Base-by-base conservation (phyloP, 2,329 filamentous ascomycete genomes). In the Aspergillus aculeatus region DNA sequence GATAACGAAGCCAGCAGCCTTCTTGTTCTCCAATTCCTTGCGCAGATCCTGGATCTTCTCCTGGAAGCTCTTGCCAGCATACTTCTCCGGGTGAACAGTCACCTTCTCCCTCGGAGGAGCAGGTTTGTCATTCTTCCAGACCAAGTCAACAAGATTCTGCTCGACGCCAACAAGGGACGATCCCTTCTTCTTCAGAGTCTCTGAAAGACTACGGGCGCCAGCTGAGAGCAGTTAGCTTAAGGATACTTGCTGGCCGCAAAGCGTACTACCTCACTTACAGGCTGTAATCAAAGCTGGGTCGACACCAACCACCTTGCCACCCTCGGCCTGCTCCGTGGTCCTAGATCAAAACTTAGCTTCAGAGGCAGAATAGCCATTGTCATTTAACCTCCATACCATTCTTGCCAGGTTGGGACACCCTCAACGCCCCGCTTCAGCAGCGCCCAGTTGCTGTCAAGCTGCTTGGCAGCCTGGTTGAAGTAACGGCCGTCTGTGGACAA, bases 331-430 rank as follows among this genome's bases (percentile, higher is more conserved):
- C 72, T 95, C 90, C 35, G 90, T 89, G 16, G 85, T 85, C 83
- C 83, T 85, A 69, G 54, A 41, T 54, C 52, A 16, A 35, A 21
- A 41, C 26, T 70, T 59, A 69, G 59, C 58, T 21, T 52, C 24
- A 47, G 31, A 29, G n/a, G 23, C 50, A 16, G 1, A 47, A 21
- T 5, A 19, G 38, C 5, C 53, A 44, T 1, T 44, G 19, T 6
- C 1, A 50, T 63, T 32, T 55, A 41, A 23, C 31, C 54, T 6
- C 16, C 69, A 58, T 88, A 87, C 95, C 95, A 99, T 76, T 98
- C 95, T 73, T 97, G 92, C 91, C 95, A 99, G 0, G 94, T 98
- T 1, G 92, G 94, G 10, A 97, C 92, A 75, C 96, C 92, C 72
- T 95, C 91, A 51, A 96, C 82, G 5, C 95, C 95, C 71, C 96